These are phyloP conservation scores for Boletales sp. DNA, from an alignment of 768 basidiomycete species.

Conservation along the genomic window DNA sequence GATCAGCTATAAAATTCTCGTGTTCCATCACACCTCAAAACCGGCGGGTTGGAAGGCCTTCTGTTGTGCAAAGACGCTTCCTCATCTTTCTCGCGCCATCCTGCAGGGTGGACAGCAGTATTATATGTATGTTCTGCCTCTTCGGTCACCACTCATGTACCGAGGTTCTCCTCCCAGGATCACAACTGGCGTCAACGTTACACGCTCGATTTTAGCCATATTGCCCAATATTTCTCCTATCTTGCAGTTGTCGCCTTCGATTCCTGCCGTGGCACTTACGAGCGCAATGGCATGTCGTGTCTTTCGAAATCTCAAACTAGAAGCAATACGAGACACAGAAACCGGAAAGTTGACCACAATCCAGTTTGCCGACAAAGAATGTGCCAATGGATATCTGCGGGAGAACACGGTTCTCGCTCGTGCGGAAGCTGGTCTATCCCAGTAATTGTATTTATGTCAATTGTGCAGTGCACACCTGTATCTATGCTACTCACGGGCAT, in stretches of 20 bases:
- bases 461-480: too few species aligned
- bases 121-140: slow-evolving; percentile 29
- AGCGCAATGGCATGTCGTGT: slow-evolving; percentile 34
- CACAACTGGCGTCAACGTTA: slow-evolving; percentile 30
- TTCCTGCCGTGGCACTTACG: slow-evolving; percentile 29
- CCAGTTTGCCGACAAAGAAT: slow-evolving; percentile 11
- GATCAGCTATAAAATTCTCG: slow-evolving; percentile 29
- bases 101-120: slow-evolving; percentile 38
- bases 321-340: slow-evolving; percentile 6
- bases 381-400: background rate
- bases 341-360: slow-evolving; percentile 14
- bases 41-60: slow-evolving; percentile 15
- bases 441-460: background rate
- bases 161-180: slow-evolving; percentile 22
- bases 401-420: background rate
- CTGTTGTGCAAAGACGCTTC: slow-evolving; percentile 24
- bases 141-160: background rate
- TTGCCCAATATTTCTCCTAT: slow-evolving; percentile 17
- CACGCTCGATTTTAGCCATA: slow-evolving; percentile 21
- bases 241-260: slow-evolving; percentile 20
- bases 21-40: slow-evolving; percentile 12
- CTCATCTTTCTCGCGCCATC: slow-evolving; percentile 30
- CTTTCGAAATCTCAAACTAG: slow-evolving; percentile 32
- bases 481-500: background rate
- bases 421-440: background rate